These are phyloP conservation scores for Otatea glauca DNA, from an alignment of 176 grass and related monocot species.

Conservation along the genomic window DNA sequence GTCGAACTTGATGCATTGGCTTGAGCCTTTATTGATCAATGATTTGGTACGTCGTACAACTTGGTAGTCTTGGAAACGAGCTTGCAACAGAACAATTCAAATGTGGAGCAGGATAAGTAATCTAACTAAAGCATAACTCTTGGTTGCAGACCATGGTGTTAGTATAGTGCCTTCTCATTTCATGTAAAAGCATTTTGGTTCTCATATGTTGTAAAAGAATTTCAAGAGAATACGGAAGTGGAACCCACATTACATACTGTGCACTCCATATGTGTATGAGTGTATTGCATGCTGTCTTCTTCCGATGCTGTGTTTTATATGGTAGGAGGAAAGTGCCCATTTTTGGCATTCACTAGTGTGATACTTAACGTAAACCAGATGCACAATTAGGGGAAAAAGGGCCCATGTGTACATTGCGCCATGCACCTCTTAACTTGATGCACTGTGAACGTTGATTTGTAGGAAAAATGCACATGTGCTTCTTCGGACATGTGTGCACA, in stretches of 20 bases:
- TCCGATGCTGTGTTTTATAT: background rate
- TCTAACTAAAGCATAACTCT: background rate
- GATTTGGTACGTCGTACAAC: background rate
- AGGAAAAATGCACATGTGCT: background rate
- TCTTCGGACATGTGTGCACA: slow-evolving; percentile 5
- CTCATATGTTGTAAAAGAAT: background rate
- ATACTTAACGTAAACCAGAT: slow-evolving; percentile 8
- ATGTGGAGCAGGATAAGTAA: background rate
- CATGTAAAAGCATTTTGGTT: background rate
- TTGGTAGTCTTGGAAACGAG: background rate
- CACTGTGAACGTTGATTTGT: slow-evolving; percentile 13
- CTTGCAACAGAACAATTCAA: background rate
- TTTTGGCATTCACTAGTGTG: slow-evolving; percentile 17
- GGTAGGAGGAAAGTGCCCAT: background rate
- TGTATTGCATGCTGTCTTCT: background rate
- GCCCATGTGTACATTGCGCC: background rate
- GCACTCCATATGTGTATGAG: background rate
- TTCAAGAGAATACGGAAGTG: background rate
- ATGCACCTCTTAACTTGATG: background rate
- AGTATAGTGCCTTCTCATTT: slow-evolving; percentile 10
- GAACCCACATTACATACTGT: background rate
- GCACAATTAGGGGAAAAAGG: slow-evolving; percentile 14
- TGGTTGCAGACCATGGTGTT: background rate
- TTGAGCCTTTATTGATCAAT: slow-evolving; percentile 21
- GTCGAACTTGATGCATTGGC: background rate